A percentile compares a stretch with the other conserved stretches of the same genome.
Conservation (phyloP, 768 basidiomycete species). For the Lepiota venenata region DNA sequence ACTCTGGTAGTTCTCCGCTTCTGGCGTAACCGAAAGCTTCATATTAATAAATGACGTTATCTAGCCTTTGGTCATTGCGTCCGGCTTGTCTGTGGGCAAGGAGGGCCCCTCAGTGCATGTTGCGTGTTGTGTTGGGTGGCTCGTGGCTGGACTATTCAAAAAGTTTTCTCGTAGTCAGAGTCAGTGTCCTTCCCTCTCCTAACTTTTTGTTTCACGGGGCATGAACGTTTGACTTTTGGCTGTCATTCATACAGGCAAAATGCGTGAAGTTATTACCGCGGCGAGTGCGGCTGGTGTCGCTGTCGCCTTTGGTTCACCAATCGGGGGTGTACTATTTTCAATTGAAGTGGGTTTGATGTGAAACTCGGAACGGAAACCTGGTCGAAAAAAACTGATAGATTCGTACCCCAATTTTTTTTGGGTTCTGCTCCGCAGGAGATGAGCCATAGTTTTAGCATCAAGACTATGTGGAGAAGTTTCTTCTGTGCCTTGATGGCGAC, state of each 20-base stretch:
- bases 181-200: constrained; percentile 33
- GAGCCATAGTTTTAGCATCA: constrained; percentile 95
- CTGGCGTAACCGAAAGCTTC: neutral
- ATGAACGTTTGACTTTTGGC: constrained; percentile 13
- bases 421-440: constrained; percentile 69
- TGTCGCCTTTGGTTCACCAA: constrained; percentile 97
- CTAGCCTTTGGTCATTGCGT: constrained; percentile 95
- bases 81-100: constrained; percentile 95
- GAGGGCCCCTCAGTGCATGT: constrained; percentile 99
- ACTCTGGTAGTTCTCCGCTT: constrained; percentile 63
- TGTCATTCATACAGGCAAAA: constrained; percentile 52
- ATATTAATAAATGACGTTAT: constrained; percentile 9
- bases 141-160: constrained; percentile 82
- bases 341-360: constrained; percentile 65
- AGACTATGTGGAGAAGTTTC: constrained; percentile 98
- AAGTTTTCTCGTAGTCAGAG: constrained; percentile 88
- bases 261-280: constrained; percentile 90
- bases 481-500: constrained; percentile 97
- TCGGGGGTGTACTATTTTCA: constrained; percentile 96
- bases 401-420: neutral
- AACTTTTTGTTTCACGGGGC: neutral
- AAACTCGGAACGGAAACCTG: too few species aligned
- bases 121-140: constrained; percentile 88
- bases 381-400: neutral
- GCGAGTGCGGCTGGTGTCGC: constrained; percentile 98